Conservation (phyloP, 2,329 filamentous ascomycete species). For the Epichloe bromicola region DNA sequence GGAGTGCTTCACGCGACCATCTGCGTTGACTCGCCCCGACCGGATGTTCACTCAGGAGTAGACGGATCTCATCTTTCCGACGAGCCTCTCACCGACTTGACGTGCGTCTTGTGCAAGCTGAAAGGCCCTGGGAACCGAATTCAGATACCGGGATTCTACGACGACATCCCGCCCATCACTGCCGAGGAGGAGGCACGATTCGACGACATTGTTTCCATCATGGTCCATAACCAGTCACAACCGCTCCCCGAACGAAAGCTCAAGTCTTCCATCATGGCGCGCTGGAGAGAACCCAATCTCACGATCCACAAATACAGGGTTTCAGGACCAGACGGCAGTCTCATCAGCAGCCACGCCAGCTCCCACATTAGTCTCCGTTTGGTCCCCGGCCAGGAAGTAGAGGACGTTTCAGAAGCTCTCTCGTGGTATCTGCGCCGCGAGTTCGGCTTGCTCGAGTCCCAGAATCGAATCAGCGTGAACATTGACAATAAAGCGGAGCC, state of each 20-base stretch:
- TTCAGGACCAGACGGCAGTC: slow-evolving; percentile 79
- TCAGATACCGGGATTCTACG: slow-evolving; percentile 79
- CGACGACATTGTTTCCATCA: slow-evolving; percentile 65
- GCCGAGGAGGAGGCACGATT: slow-evolving; percentile 68
- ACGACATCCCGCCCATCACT: slow-evolving; percentile 64
- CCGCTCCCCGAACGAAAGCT: slow-evolving; percentile 50
- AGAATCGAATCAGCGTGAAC: slow-evolving; percentile 66
- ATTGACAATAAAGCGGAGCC: slow-evolving; percentile 92
- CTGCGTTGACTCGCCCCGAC: slow-evolving; percentile 71
- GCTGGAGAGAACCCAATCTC: slow-evolving; percentile 89
- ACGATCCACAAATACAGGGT: slow-evolving; percentile 91
- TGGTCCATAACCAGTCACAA: slow-evolving; percentile 58
- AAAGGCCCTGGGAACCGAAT: slow-evolving; percentile 72
- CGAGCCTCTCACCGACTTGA: slow-evolving; percentile 84
- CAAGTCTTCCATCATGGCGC: slow-evolving; percentile 74
- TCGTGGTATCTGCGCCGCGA: slow-evolving; percentile 53
- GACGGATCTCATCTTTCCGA: slow-evolving; percentile 84
- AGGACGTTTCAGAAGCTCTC: slow-evolving; percentile 57
- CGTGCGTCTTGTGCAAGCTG: slow-evolving; percentile 66
- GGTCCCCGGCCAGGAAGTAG: slow-evolving; percentile 83
- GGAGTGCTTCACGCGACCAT: slow-evolving; percentile 91
- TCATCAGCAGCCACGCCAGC: slow-evolving; percentile 82
- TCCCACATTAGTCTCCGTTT: slow-evolving; percentile 82
- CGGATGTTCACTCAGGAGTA: slow-evolving; percentile 92
- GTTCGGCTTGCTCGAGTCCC: slow-evolving; percentile 63